phyloP scores from a whole-genome alignment of 1,139 yeast species.

The Magnusiomyces ingens region DNA sequence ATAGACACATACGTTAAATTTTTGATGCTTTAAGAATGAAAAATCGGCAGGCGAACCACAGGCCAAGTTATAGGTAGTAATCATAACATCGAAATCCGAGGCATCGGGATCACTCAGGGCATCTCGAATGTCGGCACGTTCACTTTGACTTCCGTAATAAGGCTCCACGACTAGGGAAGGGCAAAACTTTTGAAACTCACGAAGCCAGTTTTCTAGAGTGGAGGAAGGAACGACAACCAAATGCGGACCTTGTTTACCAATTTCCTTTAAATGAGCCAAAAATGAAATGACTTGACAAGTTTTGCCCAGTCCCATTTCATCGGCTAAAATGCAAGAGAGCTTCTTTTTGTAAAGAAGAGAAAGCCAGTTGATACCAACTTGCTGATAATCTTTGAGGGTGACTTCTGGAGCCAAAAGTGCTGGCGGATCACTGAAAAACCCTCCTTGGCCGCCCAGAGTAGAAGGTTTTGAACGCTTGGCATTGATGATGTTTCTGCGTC shows the following conservation, averaged over 20 bases:
- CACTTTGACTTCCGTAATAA: conserved; percentile 81
- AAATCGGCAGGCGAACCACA: conserved; percentile 80
- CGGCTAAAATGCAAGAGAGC: conserved; percentile 89
- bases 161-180: conserved; percentile 79
- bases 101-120: conserved; percentile 38
- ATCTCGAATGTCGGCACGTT: conserved; percentile 77
- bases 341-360: conserved; percentile 67
- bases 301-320: conserved; percentile 97
- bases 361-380: conserved; percentile 94
- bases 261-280: conserved; percentile 72
- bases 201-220: conserved; percentile 92
- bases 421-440: conserved; percentile 70
- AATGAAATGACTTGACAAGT: conserved; percentile 96
- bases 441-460: conserved; percentile 25
- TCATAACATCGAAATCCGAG: conserved; percentile 74
- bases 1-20: conserved; percentile 82
- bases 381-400: conserved; percentile 79
- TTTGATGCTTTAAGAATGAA: conserved; percentile 62
- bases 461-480: too few species aligned
- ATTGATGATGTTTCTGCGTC: too few species aligned
- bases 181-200: conserved; percentile 87
- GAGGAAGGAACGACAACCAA: conserved; percentile 88
- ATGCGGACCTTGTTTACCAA: conserved; percentile 59
- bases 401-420: conserved; percentile 53
- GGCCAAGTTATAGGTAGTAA: conserved; percentile 89